Conservation (phyloP, 176 grass and related monocot genomes). For the Microstegium vimineum region DNA sequence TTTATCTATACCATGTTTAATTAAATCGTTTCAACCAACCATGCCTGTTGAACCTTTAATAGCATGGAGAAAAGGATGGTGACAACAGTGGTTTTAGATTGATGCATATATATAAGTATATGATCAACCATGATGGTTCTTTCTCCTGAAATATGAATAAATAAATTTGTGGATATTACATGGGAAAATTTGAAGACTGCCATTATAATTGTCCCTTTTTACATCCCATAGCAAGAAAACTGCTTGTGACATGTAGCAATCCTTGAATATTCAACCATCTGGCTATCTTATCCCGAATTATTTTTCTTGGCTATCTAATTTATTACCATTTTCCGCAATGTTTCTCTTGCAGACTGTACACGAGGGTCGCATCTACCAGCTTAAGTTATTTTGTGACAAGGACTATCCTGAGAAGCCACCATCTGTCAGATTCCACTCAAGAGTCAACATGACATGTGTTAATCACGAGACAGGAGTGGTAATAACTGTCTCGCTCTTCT, state of each 20-base stretch:
- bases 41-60: neutral
- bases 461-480: slow-evolving; percentile 67
- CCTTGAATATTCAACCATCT: neutral
- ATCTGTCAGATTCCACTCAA: slow-evolving; percentile 68
- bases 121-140: neutral
- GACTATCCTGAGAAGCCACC: slow-evolving; percentile 84
- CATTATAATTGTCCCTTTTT: too few species aligned
- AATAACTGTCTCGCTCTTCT: neutral
- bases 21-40: neutral
- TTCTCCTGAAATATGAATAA: neutral
- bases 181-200: too few species aligned
- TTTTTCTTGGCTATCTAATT: neutral
- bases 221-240: neutral
- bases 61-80: neutral
- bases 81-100: neutral
- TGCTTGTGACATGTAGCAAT: neutral
- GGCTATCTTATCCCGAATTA: neutral
- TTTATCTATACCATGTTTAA: neutral
- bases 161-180: neutral
- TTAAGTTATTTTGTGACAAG: slow-evolving; percentile 83
- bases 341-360: slow-evolving; percentile 59
- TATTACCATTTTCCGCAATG: neutral
- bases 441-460: slow-evolving; percentile 75
- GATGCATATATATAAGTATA: slow-evolving; percentile 1
- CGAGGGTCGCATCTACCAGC: slow-evolving; percentile 80